Percentiles rank a stretch among this genome's conserved stretches.
Conservation (phyloP, 2,329 filamentous ascomycete species). For the Lachnellula willkommii region DNA sequence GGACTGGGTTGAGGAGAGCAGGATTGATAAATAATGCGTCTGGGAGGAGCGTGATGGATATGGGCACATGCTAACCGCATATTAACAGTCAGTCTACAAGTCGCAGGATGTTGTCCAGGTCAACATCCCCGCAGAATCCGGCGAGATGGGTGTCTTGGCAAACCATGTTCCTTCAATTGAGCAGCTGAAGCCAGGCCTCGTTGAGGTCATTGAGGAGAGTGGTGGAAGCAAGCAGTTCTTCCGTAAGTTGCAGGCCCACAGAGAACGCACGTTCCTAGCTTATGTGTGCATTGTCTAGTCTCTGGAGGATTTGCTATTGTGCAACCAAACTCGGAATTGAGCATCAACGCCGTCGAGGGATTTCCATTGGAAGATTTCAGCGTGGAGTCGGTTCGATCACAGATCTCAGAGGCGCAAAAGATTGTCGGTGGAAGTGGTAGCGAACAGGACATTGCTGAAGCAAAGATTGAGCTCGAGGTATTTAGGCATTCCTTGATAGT, state of each 20-base stretch:
- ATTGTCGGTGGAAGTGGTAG: slow-evolving; percentile 83
- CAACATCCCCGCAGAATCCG: slow-evolving; percentile 96
- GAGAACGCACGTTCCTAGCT: slow-evolving; percentile 1
- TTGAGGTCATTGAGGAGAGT: slow-evolving; percentile 93
- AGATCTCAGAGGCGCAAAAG: slow-evolving; percentile 95
- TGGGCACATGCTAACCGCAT: slow-evolving; percentile 37
- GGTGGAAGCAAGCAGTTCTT: slow-evolving; percentile 94
- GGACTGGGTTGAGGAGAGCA: background rate
- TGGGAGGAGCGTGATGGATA: slow-evolving; percentile 14
- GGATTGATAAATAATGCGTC: background rate
- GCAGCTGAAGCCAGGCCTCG: slow-evolving; percentile 93
- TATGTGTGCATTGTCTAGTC: slow-evolving; percentile 49
- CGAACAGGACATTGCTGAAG: slow-evolving; percentile 96
- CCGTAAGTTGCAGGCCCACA: slow-evolving; percentile 58
- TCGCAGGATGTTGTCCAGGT: slow-evolving; percentile 79
- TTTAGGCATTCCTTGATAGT: slow-evolving; percentile 23
- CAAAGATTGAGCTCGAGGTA: slow-evolving; percentile 98
- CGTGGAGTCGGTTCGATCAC: slow-evolving; percentile 78
- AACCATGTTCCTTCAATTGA: slow-evolving; percentile 99
- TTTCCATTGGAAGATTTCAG: slow-evolving; percentile 95
- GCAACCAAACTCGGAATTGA: slow-evolving; percentile 88
- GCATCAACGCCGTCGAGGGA: slow-evolving; percentile 97
- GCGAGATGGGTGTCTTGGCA: slow-evolving; percentile 98
- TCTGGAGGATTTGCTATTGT: slow-evolving; percentile 96
- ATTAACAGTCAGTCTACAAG: slow-evolving; percentile 62